Conservation (phyloP, 176 grass and related monocot genomes). For the Oryza glumipatula region DNA sequence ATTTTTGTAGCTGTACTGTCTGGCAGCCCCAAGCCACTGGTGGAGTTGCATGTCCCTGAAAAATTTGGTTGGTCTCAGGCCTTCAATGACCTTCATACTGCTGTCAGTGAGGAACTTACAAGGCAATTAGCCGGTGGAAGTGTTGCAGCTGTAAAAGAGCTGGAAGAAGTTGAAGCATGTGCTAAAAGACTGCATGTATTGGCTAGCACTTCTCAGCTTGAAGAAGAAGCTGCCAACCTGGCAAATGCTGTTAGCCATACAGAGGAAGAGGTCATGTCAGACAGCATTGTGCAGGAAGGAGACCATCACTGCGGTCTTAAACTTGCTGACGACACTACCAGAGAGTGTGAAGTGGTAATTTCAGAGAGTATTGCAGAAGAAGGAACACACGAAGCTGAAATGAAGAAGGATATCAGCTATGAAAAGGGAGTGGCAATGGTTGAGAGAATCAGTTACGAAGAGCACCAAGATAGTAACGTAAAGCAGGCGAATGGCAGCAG, state of each 20-base stretch:
- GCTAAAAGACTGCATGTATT: conserved; percentile 52
- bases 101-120: conserved; percentile 56
- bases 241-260: conserved; percentile 25
- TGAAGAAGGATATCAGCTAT: neutral
- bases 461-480: conserved; percentile 31
- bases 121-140: conserved; percentile 30
- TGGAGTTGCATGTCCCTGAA: conserved; percentile 64
- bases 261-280: conserved; percentile 17
- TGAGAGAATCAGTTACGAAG: neutral
- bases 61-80: conserved; percentile 74
- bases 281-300: conserved; percentile 2
- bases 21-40: conserved; percentile 48
- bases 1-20: conserved; percentile 57
- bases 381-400: conserved; percentile 12
- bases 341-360: neutral
- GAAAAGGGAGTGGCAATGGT: neutral
- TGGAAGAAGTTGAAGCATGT: conserved; percentile 61
- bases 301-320: neutral
- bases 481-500: neutral
- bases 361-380: conserved; percentile 11
- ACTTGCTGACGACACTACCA: conserved; percentile 1
- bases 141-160: conserved; percentile 61
- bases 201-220: conserved; percentile 20
- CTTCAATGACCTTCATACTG: conserved; percentile 60
- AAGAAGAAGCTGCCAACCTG: conserved; percentile 43